Conservation (phyloP, 495 filamentous ascomycete genomes). For the Penicillium ochrochloron region DNA sequence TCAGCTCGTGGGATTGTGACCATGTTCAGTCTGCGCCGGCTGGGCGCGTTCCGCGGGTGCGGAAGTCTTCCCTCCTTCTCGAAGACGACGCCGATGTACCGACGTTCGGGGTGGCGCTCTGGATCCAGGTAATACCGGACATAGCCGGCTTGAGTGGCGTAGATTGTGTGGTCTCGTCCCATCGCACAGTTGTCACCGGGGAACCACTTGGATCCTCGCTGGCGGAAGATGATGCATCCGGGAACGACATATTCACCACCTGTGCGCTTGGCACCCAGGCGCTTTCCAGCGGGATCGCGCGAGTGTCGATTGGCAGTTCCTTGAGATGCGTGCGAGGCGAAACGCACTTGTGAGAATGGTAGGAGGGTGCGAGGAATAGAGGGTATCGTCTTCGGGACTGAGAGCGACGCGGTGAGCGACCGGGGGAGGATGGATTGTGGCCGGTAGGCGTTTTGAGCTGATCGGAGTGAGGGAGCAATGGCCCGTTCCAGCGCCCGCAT, state of each 20-base stretch:
- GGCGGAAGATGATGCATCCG: conserved; percentile 97
- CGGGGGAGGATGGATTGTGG: conserved; percentile 43
- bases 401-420: conserved; percentile 41
- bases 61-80: conserved; percentile 73
- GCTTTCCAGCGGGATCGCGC: conserved; percentile 88
- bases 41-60: conserved; percentile 66
- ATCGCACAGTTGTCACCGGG: conserved; percentile 91
- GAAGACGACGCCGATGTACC: conserved; percentile 92
- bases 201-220: conserved; percentile 93
- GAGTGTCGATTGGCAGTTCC: conserved; percentile 80
- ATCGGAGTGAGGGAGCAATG: conserved; percentile 37
- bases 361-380: conserved; percentile 35
- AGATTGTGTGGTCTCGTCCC: conserved; percentile 98
- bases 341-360: conserved; percentile 56
- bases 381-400: conserved; percentile 33
- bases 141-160: conserved; percentile 79
- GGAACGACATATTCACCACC: conserved; percentile 89
- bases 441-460: conserved; percentile 28
- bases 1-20: conserved; percentile 54
- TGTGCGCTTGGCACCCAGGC: conserved; percentile 91
- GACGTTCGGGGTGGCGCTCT: conserved; percentile 71
- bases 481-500: conserved; percentile 47
- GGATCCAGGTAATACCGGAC: conserved; percentile 96
- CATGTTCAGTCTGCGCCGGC: conserved; percentile 71
- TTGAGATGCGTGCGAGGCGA: conserved; percentile 86